Conservation (phyloP, 2,329 filamentous ascomycete genomes). For the Colletotrichum costaricense region DNA sequence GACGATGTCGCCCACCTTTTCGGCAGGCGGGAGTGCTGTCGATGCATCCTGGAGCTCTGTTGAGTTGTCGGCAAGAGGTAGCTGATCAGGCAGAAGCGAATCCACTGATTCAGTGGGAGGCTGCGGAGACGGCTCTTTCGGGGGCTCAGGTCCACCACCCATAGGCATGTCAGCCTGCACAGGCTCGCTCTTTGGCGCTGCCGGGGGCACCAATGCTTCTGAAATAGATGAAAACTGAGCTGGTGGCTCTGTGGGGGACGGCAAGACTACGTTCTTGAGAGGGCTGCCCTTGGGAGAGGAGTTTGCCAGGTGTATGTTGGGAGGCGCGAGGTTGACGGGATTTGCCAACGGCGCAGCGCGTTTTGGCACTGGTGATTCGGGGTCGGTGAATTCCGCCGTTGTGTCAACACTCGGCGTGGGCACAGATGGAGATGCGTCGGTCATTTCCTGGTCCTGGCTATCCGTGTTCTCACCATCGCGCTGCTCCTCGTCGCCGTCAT, state of each 20-base stretch:
- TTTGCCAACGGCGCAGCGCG: slow-evolving; percentile 39
- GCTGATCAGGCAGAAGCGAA: not conserved
- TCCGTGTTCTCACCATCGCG: slow-evolving; percentile 51
- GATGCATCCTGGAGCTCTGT: slow-evolving; percentile 18
- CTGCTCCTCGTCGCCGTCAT: slow-evolving; percentile 57
- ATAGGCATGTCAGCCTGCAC: slow-evolving; percentile 17
- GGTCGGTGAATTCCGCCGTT: slow-evolving; percentile 36
- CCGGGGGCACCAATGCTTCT: slow-evolving; percentile 17
- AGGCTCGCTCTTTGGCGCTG: slow-evolving; percentile 6
- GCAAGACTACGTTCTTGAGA: slow-evolving; percentile 62
- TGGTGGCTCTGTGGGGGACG: slow-evolving; percentile 55
- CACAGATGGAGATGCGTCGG: slow-evolving; percentile 46
- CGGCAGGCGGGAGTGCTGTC: slow-evolving; percentile 26
- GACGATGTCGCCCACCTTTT: slow-evolving; percentile 32
- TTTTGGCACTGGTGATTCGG: slow-evolving; percentile 28
- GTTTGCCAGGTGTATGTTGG: slow-evolving; percentile 38
- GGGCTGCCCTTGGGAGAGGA: slow-evolving; percentile 58
- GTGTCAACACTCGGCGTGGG: slow-evolving; percentile 41
- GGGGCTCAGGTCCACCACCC: slow-evolving; percentile 9
- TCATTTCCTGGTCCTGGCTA: slow-evolving; percentile 43
- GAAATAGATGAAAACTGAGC: slow-evolving; percentile 37
- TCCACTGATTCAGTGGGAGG: not conserved
- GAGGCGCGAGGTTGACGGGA: slow-evolving; percentile 45
- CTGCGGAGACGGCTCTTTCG: not conserved
- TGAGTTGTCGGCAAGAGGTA: slow-evolving; percentile 3